Conservation (phyloP, 176 grass and related monocot genomes). For the Hyparrhenia diplandra region DNA sequence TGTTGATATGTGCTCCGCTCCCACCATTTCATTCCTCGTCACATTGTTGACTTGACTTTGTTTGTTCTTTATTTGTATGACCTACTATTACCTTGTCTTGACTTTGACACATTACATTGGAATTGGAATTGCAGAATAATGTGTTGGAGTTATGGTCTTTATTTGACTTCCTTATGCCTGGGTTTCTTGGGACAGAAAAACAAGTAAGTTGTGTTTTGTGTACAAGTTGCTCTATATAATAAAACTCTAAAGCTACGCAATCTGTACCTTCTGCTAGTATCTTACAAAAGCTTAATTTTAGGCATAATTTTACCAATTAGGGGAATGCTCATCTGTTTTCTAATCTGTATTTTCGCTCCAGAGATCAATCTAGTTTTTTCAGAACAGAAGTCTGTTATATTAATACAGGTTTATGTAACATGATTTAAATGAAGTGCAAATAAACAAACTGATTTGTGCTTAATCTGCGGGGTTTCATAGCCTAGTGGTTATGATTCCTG, state of each 20-base stretch:
- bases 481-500: too few species aligned
- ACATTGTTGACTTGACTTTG: neutral
- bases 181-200: constrained; percentile 99
- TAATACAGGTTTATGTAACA: too few species aligned
- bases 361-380: neutral
- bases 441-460: neutral
- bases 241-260: neutral
- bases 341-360: neutral
- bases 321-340: neutral
- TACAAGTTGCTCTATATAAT: neutral
- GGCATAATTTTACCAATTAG: too few species aligned
- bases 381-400: too few species aligned
- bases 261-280: neutral
- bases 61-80: constrained; percentile 17
- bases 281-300: neutral
- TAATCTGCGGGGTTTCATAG: neutral
- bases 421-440: neutral
- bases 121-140: constrained; percentile 83
- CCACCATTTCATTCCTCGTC: neutral
- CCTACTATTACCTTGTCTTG: constrained; percentile 1
- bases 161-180: constrained; percentile 99
- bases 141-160: constrained; percentile 98
- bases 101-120: constrained; percentile 27
- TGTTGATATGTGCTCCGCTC: constrained; percentile 16
- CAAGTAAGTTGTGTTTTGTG: constrained; percentile 56